Base-by-base conservation (phyloP, 768 basidiomycete genomes). In the Hygrocybe coccinea region DNA sequence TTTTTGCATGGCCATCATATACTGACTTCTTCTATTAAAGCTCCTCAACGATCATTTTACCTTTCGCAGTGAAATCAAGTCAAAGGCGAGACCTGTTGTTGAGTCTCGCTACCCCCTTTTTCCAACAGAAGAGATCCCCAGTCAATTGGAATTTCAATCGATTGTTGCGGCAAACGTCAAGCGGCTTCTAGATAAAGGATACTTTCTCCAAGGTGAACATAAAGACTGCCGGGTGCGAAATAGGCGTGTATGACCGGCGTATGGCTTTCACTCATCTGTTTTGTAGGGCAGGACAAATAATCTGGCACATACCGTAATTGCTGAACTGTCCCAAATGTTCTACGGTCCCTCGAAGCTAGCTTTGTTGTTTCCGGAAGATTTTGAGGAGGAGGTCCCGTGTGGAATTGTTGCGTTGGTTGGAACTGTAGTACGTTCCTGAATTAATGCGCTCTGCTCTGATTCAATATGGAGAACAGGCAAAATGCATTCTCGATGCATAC, bases 371-470 rank as follows among this genome's bases (percentile, higher is more conserved):
- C 58, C 52, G 6, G 58, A 51, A 1, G 52, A 56, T 24, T 59
- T 61, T 34, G 37, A 46, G 17, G 34, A 52, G 3, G 52, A 48
- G 34, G 55, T 61, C 25, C 57, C 60, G 21, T 55, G 45, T 14
- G 29, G 45, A 45, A 46, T 50, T 3, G 33, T 59, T 25, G 52
- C 52, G 14, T 34, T 59, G 19, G 55, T 54, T 19, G 52, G 56
- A 45, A 59, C 60, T 21, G 56, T 48, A 36, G 52, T 61, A 50
- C 35, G 44, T 43, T 22, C 25, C 41, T 45, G 37, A 24, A 14
- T n/a, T 34, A 22, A 33, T 2, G 21, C 39, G 24, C 21, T 33
- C 33, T 5, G 34, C 21, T 38, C 5, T 43, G 8, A 47, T 34
- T 35, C 25, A 21, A 36, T 54, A 8, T 8, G 29, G 25, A 11